Conservation (phyloP, 2,329 filamentous ascomycete species). For the Gnomoniopsis smithogilvyi region DNA sequence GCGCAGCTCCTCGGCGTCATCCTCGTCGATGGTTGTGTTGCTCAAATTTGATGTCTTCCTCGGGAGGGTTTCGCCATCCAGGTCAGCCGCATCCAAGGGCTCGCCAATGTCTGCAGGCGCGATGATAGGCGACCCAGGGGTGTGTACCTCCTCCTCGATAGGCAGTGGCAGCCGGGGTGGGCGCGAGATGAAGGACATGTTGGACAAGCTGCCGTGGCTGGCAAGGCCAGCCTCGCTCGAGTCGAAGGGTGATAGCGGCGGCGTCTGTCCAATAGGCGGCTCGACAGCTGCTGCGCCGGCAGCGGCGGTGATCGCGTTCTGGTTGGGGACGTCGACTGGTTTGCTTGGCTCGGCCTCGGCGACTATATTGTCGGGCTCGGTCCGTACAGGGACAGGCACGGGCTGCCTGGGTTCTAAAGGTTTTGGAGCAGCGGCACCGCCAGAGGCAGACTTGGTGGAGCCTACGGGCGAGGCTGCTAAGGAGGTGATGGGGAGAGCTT, state of each 20-base stretch:
- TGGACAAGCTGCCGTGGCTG: slow-evolving; percentile 56
- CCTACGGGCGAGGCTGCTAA: slow-evolving; percentile 41
- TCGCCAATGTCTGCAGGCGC: slow-evolving; percentile 60
- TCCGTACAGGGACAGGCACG: background rate
- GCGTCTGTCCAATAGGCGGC: slow-evolving; percentile 22
- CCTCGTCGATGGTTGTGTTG: slow-evolving; percentile 69
- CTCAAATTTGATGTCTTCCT: slow-evolving; percentile 58
- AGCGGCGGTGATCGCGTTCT: slow-evolving; percentile 20
- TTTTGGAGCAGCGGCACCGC: background rate
- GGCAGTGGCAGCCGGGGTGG: slow-evolving; percentile 88
- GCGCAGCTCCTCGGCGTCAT: slow-evolving; percentile 72
- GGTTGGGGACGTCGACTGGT: slow-evolving; percentile 31
- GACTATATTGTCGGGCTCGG: background rate
- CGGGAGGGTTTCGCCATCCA: slow-evolving; percentile 46
- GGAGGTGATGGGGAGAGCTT: slow-evolving; percentile 45
- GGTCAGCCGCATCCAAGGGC: slow-evolving; percentile 50
- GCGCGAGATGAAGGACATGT: slow-evolving; percentile 62
- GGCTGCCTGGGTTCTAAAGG: slow-evolving; percentile 12
- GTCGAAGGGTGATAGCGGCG: slow-evolving; percentile 30
- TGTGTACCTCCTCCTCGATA: slow-evolving; percentile 87
- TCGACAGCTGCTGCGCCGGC: slow-evolving; percentile 19
- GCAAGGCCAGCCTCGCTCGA: slow-evolving; percentile 41
- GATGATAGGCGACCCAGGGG: slow-evolving; percentile 86
- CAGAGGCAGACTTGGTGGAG: slow-evolving; percentile 23
- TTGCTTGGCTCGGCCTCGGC: slow-evolving; percentile 26